Percentiles rank a stretch among this genome's conserved stretches.
Evolutionary conservation across 2,329 filamentous ascomycete genomes (phyloP).

Genomic region (Penicillium sumatraense): DNA sequence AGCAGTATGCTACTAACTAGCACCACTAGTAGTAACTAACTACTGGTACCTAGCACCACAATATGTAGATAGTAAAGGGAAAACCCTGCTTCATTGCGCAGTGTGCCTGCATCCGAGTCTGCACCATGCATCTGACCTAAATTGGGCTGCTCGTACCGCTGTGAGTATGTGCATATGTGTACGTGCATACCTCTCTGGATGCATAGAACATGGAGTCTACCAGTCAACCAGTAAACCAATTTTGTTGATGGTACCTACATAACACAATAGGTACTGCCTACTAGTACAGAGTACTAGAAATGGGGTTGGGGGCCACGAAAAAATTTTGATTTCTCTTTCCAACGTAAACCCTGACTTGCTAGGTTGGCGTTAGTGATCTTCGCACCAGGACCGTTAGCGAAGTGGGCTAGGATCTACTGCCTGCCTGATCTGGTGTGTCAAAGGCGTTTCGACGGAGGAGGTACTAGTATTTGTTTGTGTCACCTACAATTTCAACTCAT

Average conservation of each 20-base stretch:
- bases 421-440: background rate
- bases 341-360: background rate
- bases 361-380: background rate
- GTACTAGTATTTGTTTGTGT: background rate
- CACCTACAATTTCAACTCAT: background rate
- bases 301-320: no score
- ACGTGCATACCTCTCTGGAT: no score
- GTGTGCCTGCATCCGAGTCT: background rate
- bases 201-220: background rate
- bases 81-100: background rate
- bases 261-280: no score
- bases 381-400: background rate
- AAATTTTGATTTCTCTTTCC: background rate
- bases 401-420: background rate
- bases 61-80: no score
- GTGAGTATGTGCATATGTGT: background rate
- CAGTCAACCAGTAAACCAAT: no score
- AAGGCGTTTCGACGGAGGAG: background rate
- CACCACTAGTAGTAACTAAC: no score
- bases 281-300: no score
- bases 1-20: no score
- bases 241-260: background rate
- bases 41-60: no score
- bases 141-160: background rate
- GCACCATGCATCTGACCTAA: background rate